These are phyloP conservation scores for Elaeis oleifera DNA, from an alignment of 202 grass and related monocot species.

Conservation along the genomic window DNA sequence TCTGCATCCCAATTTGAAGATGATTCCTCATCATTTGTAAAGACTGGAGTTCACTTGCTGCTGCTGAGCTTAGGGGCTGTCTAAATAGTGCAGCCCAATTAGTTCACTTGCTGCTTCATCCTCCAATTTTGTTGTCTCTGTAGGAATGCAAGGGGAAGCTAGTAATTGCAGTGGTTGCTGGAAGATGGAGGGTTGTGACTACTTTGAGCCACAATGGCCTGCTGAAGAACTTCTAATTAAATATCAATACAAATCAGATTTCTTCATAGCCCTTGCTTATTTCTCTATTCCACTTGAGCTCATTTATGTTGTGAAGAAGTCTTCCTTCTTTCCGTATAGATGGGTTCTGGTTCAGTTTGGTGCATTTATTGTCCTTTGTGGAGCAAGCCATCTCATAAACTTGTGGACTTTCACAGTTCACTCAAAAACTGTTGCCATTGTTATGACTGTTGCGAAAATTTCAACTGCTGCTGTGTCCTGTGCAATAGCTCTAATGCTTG, in stretches of 20 bases:
- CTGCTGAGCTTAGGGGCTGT: too few relatives aligned
- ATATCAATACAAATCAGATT: conserved; percentile 90
- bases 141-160: conserved; percentile 28
- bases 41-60: too few relatives aligned
- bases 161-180: conserved; percentile 3
- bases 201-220: conserved; percentile 25
- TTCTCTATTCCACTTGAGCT: conserved; percentile 89
- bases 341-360: conserved; percentile 79
- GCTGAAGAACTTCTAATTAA: conserved; percentile 31
- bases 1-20: too few relatives aligned
- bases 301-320: conserved; percentile 76
- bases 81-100: too few relatives aligned
- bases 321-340: conserved; percentile 71
- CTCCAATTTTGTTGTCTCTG: too few relatives aligned
- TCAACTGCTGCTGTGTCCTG: conserved; percentile 75
- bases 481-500: conserved; percentile 75
- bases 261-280: conserved; percentile 90
- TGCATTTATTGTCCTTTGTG: conserved; percentile 67
- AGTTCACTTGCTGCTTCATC: too few relatives aligned
- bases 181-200: conserved; percentile 25
- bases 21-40: too few relatives aligned
- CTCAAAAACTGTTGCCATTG: conserved; percentile 42
- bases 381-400: conserved; percentile 72
- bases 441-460: conserved; percentile 61
- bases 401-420: conserved; percentile 60